These are phyloP conservation scores for Clitopilus hobsonii DNA, from an alignment of 768 basidiomycete genomes.

Conservation along the genomic window DNA sequence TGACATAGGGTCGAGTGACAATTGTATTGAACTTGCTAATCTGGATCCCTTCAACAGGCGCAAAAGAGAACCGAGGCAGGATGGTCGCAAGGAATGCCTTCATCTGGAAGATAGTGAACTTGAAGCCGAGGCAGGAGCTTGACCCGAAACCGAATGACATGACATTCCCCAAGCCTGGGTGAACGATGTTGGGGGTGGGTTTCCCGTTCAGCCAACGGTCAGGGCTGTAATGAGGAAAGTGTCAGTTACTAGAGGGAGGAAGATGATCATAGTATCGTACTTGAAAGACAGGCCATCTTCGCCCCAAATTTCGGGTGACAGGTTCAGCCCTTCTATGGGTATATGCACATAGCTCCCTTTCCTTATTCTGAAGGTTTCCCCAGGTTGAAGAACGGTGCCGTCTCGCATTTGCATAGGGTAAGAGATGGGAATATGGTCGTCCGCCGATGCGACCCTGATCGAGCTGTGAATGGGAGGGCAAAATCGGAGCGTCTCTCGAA, in stretches of 20 bases:
- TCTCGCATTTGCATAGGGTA: slow-evolving; percentile 36
- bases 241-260: slow-evolving; percentile 6
- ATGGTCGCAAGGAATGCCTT: slow-evolving; percentile 46
- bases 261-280: slow-evolving; percentile 26
- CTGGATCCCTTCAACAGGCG: slow-evolving; percentile 30
- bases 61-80: slow-evolving; percentile 41
- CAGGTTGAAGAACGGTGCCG: slow-evolving; percentile 30
- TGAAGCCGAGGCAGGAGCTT: slow-evolving; percentile 45
- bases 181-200: slow-evolving; percentile 26
- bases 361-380: slow-evolving; percentile 36
- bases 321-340: slow-evolving; percentile 52
- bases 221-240: slow-evolving; percentile 30
- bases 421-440: slow-evolving; percentile 51
- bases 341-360: slow-evolving; percentile 56
- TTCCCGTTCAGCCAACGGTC: slow-evolving; percentile 43
- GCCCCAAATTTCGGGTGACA: slow-evolving; percentile 51
- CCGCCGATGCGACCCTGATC: slow-evolving; percentile 48
- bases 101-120: slow-evolving; percentile 43
- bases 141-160: slow-evolving; percentile 54
- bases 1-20: slow-evolving; percentile 44
- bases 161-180: slow-evolving; percentile 44
- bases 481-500: slow-evolving; percentile 54
- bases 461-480: slow-evolving; percentile 53
- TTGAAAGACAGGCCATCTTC: slow-evolving; percentile 47
- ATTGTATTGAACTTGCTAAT: slow-evolving; percentile 46